phyloP scores from a whole-genome alignment of 441 rosid species.

The Bruguiera hainesii region DNA sequence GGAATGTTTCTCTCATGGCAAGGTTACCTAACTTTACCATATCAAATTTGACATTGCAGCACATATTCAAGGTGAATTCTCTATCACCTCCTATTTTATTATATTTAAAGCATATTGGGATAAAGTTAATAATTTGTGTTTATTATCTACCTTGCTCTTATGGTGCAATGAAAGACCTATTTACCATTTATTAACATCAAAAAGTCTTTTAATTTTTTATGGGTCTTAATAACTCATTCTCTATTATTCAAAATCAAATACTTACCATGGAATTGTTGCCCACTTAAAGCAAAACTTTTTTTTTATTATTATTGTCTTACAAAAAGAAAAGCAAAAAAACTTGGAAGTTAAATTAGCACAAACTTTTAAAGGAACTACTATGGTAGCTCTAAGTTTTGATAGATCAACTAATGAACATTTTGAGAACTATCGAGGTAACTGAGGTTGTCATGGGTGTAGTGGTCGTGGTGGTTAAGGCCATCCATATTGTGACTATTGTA shows the following conservation, averaged over 20 bases:
- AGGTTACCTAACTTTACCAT: background rate
- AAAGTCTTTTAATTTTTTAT: background rate
- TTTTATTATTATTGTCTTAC: background rate
- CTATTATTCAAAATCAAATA: background rate
- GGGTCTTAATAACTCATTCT: background rate
- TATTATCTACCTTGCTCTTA: background rate
- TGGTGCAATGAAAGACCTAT: too few species aligned
- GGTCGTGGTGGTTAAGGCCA: too few species aligned
- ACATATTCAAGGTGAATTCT: rapidly evolving
- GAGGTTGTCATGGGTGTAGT: too few species aligned
- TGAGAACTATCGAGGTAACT: too few species aligned
- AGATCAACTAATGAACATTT: too few species aligned
- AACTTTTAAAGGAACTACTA: too few species aligned
- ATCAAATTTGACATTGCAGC: rapidly evolving
- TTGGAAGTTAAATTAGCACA: too few species aligned
- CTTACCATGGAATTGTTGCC: background rate
- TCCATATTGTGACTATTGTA: too few species aligned
- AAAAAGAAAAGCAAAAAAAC: too few species aligned
- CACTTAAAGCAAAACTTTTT: background rate
- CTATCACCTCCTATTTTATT: background rate
- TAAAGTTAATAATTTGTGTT: background rate
- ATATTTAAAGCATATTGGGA: background rate
- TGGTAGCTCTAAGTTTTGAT: too few species aligned
- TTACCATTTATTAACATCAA: too few species aligned
- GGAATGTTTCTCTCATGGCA: background rate